Evolutionary conservation across 768 basidiomycete genomes (phyloP).

Genomic region (Pleurotus platypus): DNA sequence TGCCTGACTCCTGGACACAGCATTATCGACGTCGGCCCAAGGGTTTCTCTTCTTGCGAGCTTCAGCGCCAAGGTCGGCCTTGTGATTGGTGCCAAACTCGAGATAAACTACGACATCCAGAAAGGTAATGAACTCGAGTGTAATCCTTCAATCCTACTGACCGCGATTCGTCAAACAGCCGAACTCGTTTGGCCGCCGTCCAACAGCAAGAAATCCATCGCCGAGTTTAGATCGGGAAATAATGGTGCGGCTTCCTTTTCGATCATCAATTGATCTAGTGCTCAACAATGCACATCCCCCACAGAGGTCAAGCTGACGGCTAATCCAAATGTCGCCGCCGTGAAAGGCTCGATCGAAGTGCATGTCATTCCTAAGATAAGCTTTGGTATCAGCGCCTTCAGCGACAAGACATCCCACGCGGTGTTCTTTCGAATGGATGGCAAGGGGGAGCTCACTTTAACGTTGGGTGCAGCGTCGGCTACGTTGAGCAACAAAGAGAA

Average conservation of each 20-base stretch:
- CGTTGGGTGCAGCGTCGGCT: background rate
- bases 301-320: constrained; percentile 5
- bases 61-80: constrained; percentile 5
- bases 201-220: constrained; percentile 1
- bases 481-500: constrained; percentile 5
- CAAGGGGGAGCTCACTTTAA: constrained; percentile 4
- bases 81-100: constrained; percentile 4
- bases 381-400: background rate
- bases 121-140: background rate
- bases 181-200: constrained; percentile 6
- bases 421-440: constrained; percentile 6
- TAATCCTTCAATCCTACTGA: no score
- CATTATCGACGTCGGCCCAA: constrained; percentile 3
- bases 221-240: constrained; percentile 2
- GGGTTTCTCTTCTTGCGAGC: background rate
- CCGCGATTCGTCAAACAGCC: background rate
- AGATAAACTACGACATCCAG: constrained; percentile 4
- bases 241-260: background rate
- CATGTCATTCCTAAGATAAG: constrained; percentile 6
- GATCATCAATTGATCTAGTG: background rate
- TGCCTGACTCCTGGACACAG: background rate
- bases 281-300: background rate
- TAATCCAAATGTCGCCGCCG: background rate
- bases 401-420: background rate
- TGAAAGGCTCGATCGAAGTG: constrained; percentile 5